Conservation (phyloP, 2,329 filamentous ascomycete species). For the Coniella vitis region DNA sequence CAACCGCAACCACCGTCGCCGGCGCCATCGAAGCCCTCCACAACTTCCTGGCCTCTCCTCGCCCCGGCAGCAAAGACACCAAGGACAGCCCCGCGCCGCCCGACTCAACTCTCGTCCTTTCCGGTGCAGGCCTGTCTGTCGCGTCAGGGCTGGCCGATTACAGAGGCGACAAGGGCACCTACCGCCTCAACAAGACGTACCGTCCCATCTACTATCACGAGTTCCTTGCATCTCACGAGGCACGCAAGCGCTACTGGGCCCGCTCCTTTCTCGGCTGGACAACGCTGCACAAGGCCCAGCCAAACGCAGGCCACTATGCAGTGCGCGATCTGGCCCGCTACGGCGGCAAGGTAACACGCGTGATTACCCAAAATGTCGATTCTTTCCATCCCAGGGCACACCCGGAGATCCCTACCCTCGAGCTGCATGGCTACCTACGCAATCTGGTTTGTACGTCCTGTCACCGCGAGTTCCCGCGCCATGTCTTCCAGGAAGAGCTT, state of each 20-base stretch:
- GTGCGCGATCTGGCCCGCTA: slow-evolving; percentile 64
- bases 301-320: slow-evolving; percentile 74
- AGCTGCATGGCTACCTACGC: slow-evolving; percentile 87
- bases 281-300: slow-evolving; percentile 67
- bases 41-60: slow-evolving; percentile 60
- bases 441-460: slow-evolving; percentile 77
- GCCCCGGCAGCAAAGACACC: slow-evolving; percentile 38
- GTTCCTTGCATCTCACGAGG: slow-evolving; percentile 74
- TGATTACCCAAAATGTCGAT: slow-evolving; percentile 96
- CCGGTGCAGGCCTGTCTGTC: slow-evolving; percentile 88
- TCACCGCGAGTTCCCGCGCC: slow-evolving; percentile 61
- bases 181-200: slow-evolving; percentile 84
- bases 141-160: slow-evolving; percentile 92
- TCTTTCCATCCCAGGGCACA: slow-evolving; percentile 81
- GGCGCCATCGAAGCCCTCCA: slow-evolving; percentile 73
- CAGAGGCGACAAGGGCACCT: slow-evolving; percentile 81
- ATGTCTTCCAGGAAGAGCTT: slow-evolving; percentile 69
- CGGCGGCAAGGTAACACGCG: slow-evolving; percentile 67
- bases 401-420: slow-evolving; percentile 65
- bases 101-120: slow-evolving; percentile 44
- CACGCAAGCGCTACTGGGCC: slow-evolving; percentile 91
- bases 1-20: slow-evolving; percentile 58
- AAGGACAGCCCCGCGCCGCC: slow-evolving; percentile 21
- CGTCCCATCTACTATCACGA: slow-evolving; percentile 91
- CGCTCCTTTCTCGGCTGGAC: slow-evolving; percentile 91